phyloP scores from a whole-genome alignment of 108 stramenopile species.

The Cylindrotheca fusiformis region DNA sequence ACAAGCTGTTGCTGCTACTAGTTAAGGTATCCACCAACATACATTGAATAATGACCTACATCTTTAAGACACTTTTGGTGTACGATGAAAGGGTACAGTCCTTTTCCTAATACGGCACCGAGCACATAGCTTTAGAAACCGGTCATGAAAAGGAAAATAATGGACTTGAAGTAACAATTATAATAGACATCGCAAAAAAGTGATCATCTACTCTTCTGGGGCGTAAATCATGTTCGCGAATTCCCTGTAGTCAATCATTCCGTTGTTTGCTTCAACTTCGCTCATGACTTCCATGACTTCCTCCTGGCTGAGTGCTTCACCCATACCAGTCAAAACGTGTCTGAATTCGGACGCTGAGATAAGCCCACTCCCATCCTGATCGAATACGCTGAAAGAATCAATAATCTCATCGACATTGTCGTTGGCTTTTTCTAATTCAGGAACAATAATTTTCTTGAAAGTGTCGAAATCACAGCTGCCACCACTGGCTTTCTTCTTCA shows the following conservation, averaged over 20 bases:
- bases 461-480: slow-evolving; percentile 12
- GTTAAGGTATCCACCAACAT: too few relatives aligned
- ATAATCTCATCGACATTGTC: slow-evolving; percentile 29
- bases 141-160: too few relatives aligned
- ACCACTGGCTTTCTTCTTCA: slow-evolving; percentile 22
- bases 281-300: slow-evolving; percentile 19
- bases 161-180: too few relatives aligned
- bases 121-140: too few relatives aligned
- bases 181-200: too few relatives aligned
- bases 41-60: too few relatives aligned
- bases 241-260: slow-evolving; percentile 21
- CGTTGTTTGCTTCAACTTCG: slow-evolving; percentile 18
- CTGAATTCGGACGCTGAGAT: slow-evolving; percentile 27
- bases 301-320: slow-evolving; percentile 22
- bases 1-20: too few relatives aligned
- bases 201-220: too few relatives aligned
- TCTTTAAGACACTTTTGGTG: too few relatives aligned
- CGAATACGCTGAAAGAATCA: slow-evolving; percentile 31
- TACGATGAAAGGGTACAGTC: too few relatives aligned
- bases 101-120: too few relatives aligned
- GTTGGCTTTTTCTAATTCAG: slow-evolving; percentile 13
- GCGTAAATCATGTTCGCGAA: slow-evolving; percentile 29
- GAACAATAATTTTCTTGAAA: slow-evolving; percentile 7
- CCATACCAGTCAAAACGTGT: slow-evolving; percentile 25
- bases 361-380: slow-evolving; percentile 17